Conservation (phyloP, 2,329 filamentous ascomycete genomes). For the Pseudohalonectria lignicola region DNA sequence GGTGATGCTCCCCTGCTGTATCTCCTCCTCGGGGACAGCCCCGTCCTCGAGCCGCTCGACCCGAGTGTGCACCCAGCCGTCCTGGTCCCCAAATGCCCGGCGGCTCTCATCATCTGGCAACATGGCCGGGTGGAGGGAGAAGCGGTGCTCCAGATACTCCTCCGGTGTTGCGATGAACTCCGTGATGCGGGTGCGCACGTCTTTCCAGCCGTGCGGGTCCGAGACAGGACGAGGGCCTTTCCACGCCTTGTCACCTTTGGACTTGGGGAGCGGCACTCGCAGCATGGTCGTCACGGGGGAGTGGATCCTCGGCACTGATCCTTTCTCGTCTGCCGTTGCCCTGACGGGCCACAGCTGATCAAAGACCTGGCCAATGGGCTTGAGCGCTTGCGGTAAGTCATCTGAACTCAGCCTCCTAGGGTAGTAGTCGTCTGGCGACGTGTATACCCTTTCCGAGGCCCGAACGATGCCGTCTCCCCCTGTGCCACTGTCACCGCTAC, state of each 20-base stretch:
- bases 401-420: slow-evolving; percentile 41
- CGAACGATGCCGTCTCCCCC: slow-evolving; percentile 5
- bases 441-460: slow-evolving; percentile 22
- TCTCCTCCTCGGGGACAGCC: slow-evolving; percentile 53
- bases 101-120: slow-evolving; percentile 47
- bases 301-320: slow-evolving; percentile 60
- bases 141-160: slow-evolving; percentile 75
- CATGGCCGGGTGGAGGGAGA: slow-evolving; percentile 69
- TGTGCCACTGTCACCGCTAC: slow-evolving; percentile 12
- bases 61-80: slow-evolving; percentile 75
- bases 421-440: slow-evolving; percentile 48
- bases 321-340: slow-evolving; percentile 70
- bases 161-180: slow-evolving; percentile 62
- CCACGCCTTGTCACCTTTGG: slow-evolving; percentile 52
- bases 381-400: slow-evolving; percentile 39
- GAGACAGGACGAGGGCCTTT: slow-evolving; percentile 49
- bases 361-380: slow-evolving; percentile 72
- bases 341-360: slow-evolving; percentile 80
- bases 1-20: slow-evolving; percentile 73
- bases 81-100: slow-evolving; percentile 40
- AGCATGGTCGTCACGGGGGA: slow-evolving; percentile 83
- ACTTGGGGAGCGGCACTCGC: slow-evolving; percentile 59
- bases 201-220: slow-evolving; percentile 56
- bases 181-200: slow-evolving; percentile 72
- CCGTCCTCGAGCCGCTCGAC: slow-evolving; percentile 59